A percentile compares a stretch with the other conserved stretches of the same genome.
Evolutionary conservation across 192 early-diverging fungal genomes (phyloP).

Genomic region (Chytriomyces sp.): DNA sequence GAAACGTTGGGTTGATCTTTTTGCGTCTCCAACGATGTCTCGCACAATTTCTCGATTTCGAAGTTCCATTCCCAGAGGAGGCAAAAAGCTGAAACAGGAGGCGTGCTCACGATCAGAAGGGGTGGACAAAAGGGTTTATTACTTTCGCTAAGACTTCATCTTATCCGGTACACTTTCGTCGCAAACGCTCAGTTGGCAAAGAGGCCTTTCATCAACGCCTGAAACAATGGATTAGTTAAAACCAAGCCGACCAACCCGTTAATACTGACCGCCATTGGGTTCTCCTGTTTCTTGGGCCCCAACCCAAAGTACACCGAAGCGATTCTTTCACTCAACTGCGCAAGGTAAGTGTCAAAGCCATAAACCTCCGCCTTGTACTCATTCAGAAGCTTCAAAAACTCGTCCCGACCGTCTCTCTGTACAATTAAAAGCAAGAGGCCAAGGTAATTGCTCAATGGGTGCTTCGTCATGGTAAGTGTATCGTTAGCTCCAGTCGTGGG

Average conservation of each 20-base stretch:
- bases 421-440: conserved; percentile 68
- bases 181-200: no score
- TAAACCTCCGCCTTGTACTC: conserved; percentile 34
- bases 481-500: conserved; percentile 18
- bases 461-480: conserved; percentile 33
- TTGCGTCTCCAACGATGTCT: no score
- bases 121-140: background rate
- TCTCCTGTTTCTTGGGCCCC: conserved; percentile 38
- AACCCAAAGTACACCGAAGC: conserved; percentile 40
- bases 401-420: conserved; percentile 60
- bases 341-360: conserved; percentile 37
- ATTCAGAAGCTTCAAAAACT: conserved; percentile 38
- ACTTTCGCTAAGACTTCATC: background rate
- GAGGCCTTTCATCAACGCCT: no score
- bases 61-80: no score
- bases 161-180: background rate
- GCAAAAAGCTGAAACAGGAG: no score
- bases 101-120: no score
- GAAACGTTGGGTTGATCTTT: no score
- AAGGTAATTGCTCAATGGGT: conserved; percentile 61
- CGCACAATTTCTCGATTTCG: no score
- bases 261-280: conserved; percentile 45
- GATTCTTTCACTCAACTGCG: conserved; percentile 29
- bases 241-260: no score
- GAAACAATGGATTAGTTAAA: no score